These are phyloP conservation scores for Artomyces pyxidatus DNA, from an alignment of 768 basidiomycete genomes.

Conservation along the genomic window DNA sequence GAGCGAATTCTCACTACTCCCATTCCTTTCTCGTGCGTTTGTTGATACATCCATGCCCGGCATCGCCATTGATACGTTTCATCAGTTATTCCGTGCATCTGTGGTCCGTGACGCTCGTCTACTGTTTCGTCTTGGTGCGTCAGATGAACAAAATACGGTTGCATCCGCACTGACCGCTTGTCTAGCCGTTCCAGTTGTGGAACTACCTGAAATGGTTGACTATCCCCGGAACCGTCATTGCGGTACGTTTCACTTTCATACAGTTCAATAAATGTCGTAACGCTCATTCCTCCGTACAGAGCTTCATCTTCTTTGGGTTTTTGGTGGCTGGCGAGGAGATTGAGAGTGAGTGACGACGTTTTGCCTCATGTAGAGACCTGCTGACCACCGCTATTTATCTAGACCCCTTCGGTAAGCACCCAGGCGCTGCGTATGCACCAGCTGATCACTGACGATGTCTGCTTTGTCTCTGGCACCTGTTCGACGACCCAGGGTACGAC, in stretches of 20 bases:
- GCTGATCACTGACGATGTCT: conserved; percentile 1
- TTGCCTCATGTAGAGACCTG: conserved; percentile 1
- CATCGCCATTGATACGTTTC: background rate
- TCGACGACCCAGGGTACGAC: conserved; percentile 40
- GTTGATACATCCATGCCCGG: background rate
- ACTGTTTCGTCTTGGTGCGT: conserved; percentile 51
- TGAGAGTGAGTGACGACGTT: conserved; percentile 41
- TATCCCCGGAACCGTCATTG: conserved; percentile 51
- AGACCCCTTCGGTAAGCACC: conserved; percentile 39
- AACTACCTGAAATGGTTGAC: conserved; percentile 48
- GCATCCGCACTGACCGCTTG: conserved; percentile 8
- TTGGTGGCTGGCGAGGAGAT: conserved; percentile 69
- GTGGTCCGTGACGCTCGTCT: conserved; percentile 56
- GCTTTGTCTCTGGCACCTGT: background rate
- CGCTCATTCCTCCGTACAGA: conserved; percentile 25
- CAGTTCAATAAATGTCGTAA: background rate
- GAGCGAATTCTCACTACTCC: conserved; percentile 71
- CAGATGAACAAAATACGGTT: too few relatives aligned
- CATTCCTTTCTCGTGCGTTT: conserved; percentile 61
- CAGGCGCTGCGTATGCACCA: conserved; percentile 3
- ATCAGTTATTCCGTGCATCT: conserved; percentile 58
- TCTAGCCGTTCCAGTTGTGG: conserved; percentile 61
- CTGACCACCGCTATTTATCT: conserved; percentile 6
- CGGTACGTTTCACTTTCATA: conserved; percentile 29
- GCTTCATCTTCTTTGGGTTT: conserved; percentile 69